Evolutionary conservation across 768 basidiomycete species (phyloP), one percentile per base, ranked within the genome.

Genomic region (Xanthoconium stramineum): DNA sequence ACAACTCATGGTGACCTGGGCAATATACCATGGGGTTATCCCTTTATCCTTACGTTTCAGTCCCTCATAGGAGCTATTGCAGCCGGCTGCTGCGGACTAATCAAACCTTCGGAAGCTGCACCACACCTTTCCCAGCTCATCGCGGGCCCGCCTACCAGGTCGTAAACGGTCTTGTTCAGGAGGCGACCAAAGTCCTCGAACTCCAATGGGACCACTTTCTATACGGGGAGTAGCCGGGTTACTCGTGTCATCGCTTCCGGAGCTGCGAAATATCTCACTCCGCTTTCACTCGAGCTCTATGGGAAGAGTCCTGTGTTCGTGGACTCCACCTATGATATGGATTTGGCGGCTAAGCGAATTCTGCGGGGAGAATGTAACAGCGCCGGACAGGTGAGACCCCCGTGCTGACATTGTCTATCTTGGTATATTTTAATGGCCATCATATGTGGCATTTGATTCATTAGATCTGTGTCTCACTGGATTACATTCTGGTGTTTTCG

Each of bases 11-110:
- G 33, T 52, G 19, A 50, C n/a, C 2, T 46, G 44, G 24, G 33
- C 17, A 48, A 13, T 32, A n/a, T n/a, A 17, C 84, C 84, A 3
- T 87, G 84, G 84, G 87, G 87, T 62, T 88, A 82, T 60, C 86
- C 86, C 0, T 62, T 83, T 49, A 70, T 82, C 11, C 75, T 86
- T 32, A 74, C 64, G 6, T 66, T 88, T 7, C 78, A 79, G 38
- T 86, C 88, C 4, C 71, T 86, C 20, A 75, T 80, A 48, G 89
- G 88, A 5, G 89, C 89, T 1, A 86, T 92, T 47, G 77, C 87
- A 0, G 88, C 88, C 1, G 90, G 89, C 0, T 88, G 85, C 62
- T 78, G 83, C 19, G 80, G 77, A 0, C 76, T 83, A 9, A 45
- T 90, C 63, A 91, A 91, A 65, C 79, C 80, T 0, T 89, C 88